A percentile compares a stretch with the other conserved stretches of the same genome.
phyloP scores from a whole-genome alignment of 75 land plant genomes.

The Gnetum montanum region DNA sequence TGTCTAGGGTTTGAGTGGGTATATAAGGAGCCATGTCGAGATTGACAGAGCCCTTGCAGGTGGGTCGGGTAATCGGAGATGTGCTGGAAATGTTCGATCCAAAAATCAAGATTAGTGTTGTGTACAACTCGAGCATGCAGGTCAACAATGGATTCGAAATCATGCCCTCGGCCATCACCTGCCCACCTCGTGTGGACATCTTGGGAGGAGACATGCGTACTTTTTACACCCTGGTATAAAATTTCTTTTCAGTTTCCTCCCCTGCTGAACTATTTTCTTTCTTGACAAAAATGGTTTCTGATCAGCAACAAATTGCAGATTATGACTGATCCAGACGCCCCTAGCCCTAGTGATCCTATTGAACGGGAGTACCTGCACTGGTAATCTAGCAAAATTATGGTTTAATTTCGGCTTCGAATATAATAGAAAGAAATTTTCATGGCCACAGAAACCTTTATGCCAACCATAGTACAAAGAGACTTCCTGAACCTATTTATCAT shows the following conservation, averaged over 20 bases:
- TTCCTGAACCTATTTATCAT: neutral
- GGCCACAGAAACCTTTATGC: neutral
- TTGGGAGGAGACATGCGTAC: constrained; percentile 6
- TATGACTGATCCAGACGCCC: constrained; percentile 91
- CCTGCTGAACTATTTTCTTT: neutral
- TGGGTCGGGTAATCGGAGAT: constrained; percentile 55
- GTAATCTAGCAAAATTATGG: neutral
- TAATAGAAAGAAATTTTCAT: neutral
- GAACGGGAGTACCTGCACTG: constrained; percentile 58
- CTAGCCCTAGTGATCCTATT: constrained; percentile 77
- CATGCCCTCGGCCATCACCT: constrained; percentile 23
- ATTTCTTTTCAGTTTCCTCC: neutral
- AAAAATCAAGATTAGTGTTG: constrained; percentile 13
- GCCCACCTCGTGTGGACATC: constrained; percentile 27
- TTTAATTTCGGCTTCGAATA: neutral
- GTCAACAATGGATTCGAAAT: constrained; percentile 43
- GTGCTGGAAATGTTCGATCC: constrained; percentile 46
- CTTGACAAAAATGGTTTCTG: neutral
- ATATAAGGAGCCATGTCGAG: constrained; percentile 21
- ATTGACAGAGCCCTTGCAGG: constrained; percentile 31
- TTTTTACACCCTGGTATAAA: constrained; percentile 37
- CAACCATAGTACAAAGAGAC: neutral
- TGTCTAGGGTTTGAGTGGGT: no score
- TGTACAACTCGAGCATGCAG: constrained; percentile 32
- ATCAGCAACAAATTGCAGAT: constrained; percentile 27